These are phyloP conservation scores for Orbilia ellipsospora DNA, from an alignment of 2,329 filamentous ascomycete species.

Conservation along the genomic window DNA sequence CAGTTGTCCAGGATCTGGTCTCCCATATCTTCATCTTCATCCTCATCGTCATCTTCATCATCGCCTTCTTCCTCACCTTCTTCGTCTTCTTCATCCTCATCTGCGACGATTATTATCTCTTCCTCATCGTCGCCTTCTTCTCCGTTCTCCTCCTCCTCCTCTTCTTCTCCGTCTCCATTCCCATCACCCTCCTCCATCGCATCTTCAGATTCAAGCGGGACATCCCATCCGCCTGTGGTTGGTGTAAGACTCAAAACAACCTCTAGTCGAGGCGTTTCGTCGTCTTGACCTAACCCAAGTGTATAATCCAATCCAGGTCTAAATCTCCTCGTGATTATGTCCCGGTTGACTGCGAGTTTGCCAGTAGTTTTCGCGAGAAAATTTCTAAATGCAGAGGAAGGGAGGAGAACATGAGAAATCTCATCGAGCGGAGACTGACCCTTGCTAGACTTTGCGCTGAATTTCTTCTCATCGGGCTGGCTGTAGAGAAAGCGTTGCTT, in stretches of 20 bases:
- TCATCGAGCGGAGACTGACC: slow-evolving; percentile 75
- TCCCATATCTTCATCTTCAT: slow-evolving; percentile 56
- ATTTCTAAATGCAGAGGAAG: slow-evolving; percentile 85
- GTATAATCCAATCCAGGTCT: slow-evolving; percentile 90
- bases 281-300: slow-evolving; percentile 81
- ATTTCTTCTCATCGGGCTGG: slow-evolving; percentile 62
- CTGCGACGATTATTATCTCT: slow-evolving; percentile 39
- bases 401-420: slow-evolving; percentile 82
- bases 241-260: slow-evolving; percentile 89
- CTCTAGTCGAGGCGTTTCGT: slow-evolving; percentile 81
- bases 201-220: slow-evolving; percentile 69
- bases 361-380: slow-evolving; percentile 88
- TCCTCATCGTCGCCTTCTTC: slow-evolving; percentile 57
- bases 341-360: slow-evolving; percentile 76
- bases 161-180: slow-evolving; percentile 61
- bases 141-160: slow-evolving; percentile 60
- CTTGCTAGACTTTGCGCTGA: slow-evolving; percentile 60
- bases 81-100: slow-evolving; percentile 52
- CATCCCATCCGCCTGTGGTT: slow-evolving; percentile 82
- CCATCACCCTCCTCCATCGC: slow-evolving; percentile 66
- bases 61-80: slow-evolving; percentile 31
- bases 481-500: slow-evolving; percentile 94
- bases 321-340: slow-evolving; percentile 87
- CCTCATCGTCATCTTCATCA: slow-evolving; percentile 1
- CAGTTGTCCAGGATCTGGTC: slow-evolving; percentile 61